phyloP scores from a whole-genome alignment of 2,329 filamentous ascomycete genomes.

The Fusarium fracticaudum region DNA sequence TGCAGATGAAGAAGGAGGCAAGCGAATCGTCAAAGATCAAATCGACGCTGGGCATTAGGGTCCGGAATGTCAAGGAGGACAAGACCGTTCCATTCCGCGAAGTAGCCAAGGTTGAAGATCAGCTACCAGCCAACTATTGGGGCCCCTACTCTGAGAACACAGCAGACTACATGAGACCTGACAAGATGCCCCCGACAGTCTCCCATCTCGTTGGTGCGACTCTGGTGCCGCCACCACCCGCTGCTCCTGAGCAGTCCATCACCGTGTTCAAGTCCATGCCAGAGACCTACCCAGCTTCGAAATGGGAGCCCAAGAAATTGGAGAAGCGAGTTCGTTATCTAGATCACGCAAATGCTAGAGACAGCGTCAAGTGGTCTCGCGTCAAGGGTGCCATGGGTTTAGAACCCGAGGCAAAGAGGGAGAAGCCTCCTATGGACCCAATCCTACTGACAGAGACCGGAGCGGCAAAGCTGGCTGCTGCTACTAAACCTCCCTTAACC shows the following conservation, averaged over 20 bases:
- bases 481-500: fast-evolving
- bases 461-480: background rate
- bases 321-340: background rate
- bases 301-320: background rate
- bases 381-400: background rate
- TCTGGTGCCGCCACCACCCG: background rate
- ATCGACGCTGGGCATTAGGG: background rate
- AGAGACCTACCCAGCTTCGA: fast-evolving
- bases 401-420: background rate
- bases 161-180: background rate
- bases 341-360: background rate
- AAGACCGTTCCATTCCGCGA: background rate
- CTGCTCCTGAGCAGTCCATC: background rate
- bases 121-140: background rate
- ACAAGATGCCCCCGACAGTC: background rate
- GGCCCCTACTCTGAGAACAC: background rate
- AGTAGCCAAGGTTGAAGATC: background rate
- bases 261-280: background rate
- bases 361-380: background rate
- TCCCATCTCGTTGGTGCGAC: background rate
- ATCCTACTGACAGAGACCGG: background rate
- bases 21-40: background rate
- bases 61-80: fast-evolving
- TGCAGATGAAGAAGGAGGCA: background rate
- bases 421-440: background rate